These are phyloP conservation scores for Iris pallida DNA, from an alignment of 116 monocot genomes.

Conservation along the genomic window DNA sequence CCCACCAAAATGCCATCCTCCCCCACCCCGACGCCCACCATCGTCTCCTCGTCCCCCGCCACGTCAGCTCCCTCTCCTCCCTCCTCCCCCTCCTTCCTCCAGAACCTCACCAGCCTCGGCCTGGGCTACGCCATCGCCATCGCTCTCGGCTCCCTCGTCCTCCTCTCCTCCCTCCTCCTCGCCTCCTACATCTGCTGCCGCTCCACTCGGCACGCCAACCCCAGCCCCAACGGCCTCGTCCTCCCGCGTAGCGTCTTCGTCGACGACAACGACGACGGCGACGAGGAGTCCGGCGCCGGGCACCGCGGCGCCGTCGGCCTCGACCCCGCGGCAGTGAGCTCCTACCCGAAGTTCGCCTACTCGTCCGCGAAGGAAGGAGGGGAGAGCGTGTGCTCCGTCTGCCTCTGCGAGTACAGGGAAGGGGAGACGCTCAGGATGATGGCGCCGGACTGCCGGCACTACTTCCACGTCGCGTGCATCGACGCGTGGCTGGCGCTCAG, in stretches of 20 bases:
- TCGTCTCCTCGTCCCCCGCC: constrained; percentile 1
- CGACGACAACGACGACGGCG: constrained; percentile 31
- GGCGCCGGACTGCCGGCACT: constrained; percentile 77
- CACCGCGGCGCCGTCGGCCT: constrained; percentile 22
- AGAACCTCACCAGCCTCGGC: constrained; percentile 22
- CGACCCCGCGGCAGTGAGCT: constrained; percentile 40
- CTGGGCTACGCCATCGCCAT: constrained; percentile 44
- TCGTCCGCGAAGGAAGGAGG: constrained; percentile 11
- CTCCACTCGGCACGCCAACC: background rate
- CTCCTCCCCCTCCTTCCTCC: constrained; percentile 10
- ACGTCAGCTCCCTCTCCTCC: background rate
- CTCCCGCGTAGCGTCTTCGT: constrained; percentile 49
- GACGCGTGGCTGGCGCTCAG: constrained; percentile 79
- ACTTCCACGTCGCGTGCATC: constrained; percentile 66
- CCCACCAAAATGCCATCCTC: background rate
- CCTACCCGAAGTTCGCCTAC: constrained; percentile 50
- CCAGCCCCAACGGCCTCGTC: constrained; percentile 2
- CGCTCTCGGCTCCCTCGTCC: constrained; percentile 42
- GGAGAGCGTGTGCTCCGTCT: constrained; percentile 53
- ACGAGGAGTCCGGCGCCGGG: background rate
- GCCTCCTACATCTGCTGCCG: constrained; percentile 42
- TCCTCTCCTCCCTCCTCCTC: constrained; percentile 45
- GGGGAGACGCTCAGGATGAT: constrained; percentile 89
- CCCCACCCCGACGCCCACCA: background rate
- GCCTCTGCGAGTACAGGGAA: constrained; percentile 75